phyloP scores from a whole-genome alignment of 2,329 filamentous ascomycete species.

The Cytospora leucostoma region DNA sequence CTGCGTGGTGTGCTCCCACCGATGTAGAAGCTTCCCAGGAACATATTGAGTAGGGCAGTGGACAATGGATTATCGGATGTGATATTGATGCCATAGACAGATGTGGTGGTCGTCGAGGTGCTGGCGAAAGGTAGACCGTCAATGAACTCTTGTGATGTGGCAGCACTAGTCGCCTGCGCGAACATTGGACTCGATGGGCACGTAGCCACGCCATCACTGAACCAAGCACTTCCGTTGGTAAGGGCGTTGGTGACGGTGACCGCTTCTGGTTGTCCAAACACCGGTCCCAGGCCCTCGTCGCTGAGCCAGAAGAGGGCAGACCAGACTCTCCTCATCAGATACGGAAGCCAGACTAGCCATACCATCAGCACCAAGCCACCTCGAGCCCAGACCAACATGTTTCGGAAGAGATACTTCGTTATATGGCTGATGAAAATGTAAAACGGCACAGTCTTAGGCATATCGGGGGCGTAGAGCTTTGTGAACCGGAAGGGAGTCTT shows the following conservation, averaged over 20 bases:
- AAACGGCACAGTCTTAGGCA: constrained; percentile 82
- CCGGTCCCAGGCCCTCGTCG: constrained; percentile 65
- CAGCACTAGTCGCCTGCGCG: constrained; percentile 40
- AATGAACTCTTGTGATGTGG: constrained; percentile 40
- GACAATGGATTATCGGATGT: constrained; percentile 38
- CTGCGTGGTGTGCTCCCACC: constrained; percentile 17
- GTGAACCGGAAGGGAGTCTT: constrained; percentile 98
- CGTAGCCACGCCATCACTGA: constrained; percentile 35
- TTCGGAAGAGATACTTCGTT: constrained; percentile 69
- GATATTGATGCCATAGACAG: constrained; percentile 37
- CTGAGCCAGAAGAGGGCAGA: constrained; percentile 92
- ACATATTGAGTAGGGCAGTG: constrained; percentile 34
- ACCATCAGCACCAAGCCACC: constrained; percentile 78
- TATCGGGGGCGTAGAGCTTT: constrained; percentile 91
- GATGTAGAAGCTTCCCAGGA: constrained; percentile 24
- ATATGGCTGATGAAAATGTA: constrained; percentile 81
- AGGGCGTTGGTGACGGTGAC: constrained; percentile 38
- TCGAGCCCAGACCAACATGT: constrained; percentile 75
- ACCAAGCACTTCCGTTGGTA: constrained; percentile 3
- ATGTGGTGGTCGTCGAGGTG: constrained; percentile 32
- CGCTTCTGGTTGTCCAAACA: constrained; percentile 31
- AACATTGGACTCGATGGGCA: constrained; percentile 45
- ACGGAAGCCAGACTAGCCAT: constrained; percentile 88
- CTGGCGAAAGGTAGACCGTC: constrained; percentile 39
- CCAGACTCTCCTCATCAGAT: constrained; percentile 90